Conservation (phyloP, 2,329 filamentous ascomycete species). For the Colletotrichum sp. region DNA sequence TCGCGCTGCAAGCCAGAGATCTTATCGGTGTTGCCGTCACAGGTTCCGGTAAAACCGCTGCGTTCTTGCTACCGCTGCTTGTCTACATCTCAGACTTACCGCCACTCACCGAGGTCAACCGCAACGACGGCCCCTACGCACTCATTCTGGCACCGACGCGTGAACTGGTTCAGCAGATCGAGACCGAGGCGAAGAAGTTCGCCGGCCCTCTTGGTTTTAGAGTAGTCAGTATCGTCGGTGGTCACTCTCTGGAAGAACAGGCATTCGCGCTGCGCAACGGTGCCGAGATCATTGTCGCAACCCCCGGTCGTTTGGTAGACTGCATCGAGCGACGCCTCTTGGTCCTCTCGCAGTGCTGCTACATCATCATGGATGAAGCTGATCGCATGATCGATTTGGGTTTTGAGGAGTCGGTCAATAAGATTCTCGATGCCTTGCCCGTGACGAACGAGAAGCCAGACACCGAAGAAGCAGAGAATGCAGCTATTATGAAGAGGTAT, state of each 20-base stretch:
- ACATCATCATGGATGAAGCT: conserved; percentile 99
- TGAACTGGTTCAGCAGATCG: conserved; percentile 97
- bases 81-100: conserved; percentile 95
- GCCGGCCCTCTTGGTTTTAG: conserved; percentile 89
- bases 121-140: conserved; percentile 96
- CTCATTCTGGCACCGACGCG: conserved; percentile 95
- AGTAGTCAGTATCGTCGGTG: conserved; percentile 97
- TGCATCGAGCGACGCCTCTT: conserved; percentile 93
- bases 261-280: conserved; percentile 88
- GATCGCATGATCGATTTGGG: conserved; percentile 99
- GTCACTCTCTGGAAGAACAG: conserved; percentile 93
- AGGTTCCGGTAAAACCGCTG: conserved; percentile 97
- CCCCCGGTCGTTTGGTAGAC: conserved; percentile 93
- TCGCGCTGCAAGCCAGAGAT: conserved; percentile 89
- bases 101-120: conserved; percentile 81
- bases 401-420: conserved; percentile 97
- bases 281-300: conserved; percentile 98
- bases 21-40: conserved; percentile 98
- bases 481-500: conserved; percentile 81
- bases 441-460: conserved; percentile 96
- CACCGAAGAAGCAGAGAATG: conserved; percentile 87
- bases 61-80: conserved; percentile 89
- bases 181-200: conserved; percentile 92
- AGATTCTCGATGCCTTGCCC: conserved; percentile 93
- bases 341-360: conserved; percentile 95